Percentiles rank a stretch among this genome's conserved stretches.
These are phyloP conservation scores for Komagataella pseudopastoris DNA, from an alignment of 805 yeast species.

Conservation along the genomic window DNA sequence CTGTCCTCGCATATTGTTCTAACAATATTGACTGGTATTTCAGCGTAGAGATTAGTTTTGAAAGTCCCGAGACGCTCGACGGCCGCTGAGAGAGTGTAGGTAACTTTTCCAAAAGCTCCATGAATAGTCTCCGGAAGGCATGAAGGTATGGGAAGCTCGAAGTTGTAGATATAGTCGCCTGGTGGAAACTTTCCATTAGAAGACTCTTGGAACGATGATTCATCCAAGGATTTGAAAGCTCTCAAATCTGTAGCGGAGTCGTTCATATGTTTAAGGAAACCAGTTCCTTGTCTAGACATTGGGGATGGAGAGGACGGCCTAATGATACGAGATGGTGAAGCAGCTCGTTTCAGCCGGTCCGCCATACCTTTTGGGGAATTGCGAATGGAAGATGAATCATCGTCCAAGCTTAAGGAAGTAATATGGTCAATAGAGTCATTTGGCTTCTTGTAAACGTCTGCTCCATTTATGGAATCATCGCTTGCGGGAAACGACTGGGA, in stretches of 20 bases:
- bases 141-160: constrained; percentile 79
- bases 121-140: constrained; percentile 68
- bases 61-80: constrained; percentile 78
- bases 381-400: background rate
- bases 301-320: constrained; percentile 13
- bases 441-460: constrained; percentile 27
- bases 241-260: constrained; percentile 6
- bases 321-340: constrained; percentile 2
- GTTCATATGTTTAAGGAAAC: background rate
- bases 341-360: background rate
- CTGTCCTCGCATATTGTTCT: constrained; percentile 69
- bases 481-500: constrained; percentile 14
- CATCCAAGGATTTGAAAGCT: constrained; percentile 11
- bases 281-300: background rate
- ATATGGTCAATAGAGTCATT: constrained; percentile 17
- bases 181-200: constrained; percentile 41
- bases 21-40: constrained; percentile 49
- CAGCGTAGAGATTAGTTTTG: constrained; percentile 59
- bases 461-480: constrained; percentile 26
- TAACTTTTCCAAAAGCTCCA: constrained; percentile 73
- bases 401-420: constrained; percentile 20
- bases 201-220: constrained; percentile 6
- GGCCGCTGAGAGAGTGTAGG: constrained; percentile 53
- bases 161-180: constrained; percentile 87
- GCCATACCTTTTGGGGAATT: background rate